Evolutionary conservation across 768 basidiomycete genomes (phyloP), one percentile per base, ranked within the genome.

Genomic region (Tulasnella sp.): DNA sequence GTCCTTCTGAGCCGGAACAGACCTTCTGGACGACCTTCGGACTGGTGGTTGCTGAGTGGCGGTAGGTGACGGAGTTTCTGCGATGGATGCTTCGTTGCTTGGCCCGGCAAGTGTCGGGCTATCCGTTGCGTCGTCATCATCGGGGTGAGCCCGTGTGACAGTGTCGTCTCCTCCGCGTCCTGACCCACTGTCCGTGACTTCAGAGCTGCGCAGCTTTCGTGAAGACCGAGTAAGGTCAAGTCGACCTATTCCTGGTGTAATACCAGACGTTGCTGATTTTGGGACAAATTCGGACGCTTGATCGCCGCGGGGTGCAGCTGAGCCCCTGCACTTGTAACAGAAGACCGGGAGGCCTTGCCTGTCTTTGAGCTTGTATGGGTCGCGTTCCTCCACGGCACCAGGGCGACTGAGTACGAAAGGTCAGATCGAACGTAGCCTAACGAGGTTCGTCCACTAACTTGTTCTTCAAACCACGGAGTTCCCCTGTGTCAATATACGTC

Each of bases 341-440:
- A 95, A 83, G n/a, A 97, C 87, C 3, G 90, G 87, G 0, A 85
- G 84, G 1, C 91, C 90, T 77, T 90, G 92, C 76, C 89, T 86
- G 79, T 98, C 95, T 78, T 89, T 90, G 63, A 95, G 83, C 59
- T 91, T 88, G 81, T 90, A 87, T 12, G 91, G 87, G 80, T 98
- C 97, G 34, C 95, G 89, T 68, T 95, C 95, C 78, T 98, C 97
- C 35, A 92, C 81, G 75, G 94, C 89, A 35, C 93, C 93, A 78
- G 90, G 89, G 34, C 94, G 93, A 78, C 95, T 90, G 52, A 37
- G n/a, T n/a, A 75, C 62, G 52, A 5, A 29, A 11, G 22, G 67
- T 62, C 72, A 73, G 39, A 65, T 65, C 63, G 6, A 65, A 19
- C 66, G 17, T 37, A 16, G 35, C n/a, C n/a, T n/a, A n/a, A n/a